These are phyloP conservation scores for Nicotiana rustica DNA, from an alignment of 305 asterid species.

Conservation along the genomic window DNA sequence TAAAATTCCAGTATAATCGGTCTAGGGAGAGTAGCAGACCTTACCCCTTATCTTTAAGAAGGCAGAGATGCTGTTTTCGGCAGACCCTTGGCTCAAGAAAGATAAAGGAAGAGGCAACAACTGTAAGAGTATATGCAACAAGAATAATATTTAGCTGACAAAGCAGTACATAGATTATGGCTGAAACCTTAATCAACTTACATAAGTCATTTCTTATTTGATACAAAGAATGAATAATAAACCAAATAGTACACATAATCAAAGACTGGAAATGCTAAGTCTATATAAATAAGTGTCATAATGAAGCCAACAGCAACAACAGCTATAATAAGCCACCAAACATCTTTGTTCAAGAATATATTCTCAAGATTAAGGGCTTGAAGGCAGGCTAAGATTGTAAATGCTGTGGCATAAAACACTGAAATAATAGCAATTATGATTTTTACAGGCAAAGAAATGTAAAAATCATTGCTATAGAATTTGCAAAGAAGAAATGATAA, in stretches of 20 bases:
- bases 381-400: slow-evolving; percentile 31
- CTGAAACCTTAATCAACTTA: not conserved
- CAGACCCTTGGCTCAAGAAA: not conserved
- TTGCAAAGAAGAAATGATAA: slow-evolving; percentile 11
- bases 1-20: not conserved
- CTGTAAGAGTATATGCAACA: no score
- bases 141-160: no score
- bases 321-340: slow-evolving; percentile 31
- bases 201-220: slow-evolving; percentile 17
- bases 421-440: slow-evolving; percentile 23
- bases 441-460: slow-evolving; percentile 29
- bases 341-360: slow-evolving; percentile 32
- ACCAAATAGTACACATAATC: slow-evolving; percentile 23
- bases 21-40: no score
- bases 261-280: slow-evolving; percentile 1
- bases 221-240: slow-evolving; percentile 15
- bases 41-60: no score
- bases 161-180: not conserved
- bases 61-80: no score
- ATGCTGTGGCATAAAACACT: slow-evolving; percentile 26
- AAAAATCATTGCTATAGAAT: slow-evolving; percentile 29
- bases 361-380: slow-evolving; percentile 34
- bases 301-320: slow-evolving; percentile 21
- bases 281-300: slow-evolving; percentile 29
- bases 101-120: no score